Evolutionary conservation across 1,139 yeast genomes (phyloP).

Genomic region (Yamadazyma membranifaciens): DNA sequence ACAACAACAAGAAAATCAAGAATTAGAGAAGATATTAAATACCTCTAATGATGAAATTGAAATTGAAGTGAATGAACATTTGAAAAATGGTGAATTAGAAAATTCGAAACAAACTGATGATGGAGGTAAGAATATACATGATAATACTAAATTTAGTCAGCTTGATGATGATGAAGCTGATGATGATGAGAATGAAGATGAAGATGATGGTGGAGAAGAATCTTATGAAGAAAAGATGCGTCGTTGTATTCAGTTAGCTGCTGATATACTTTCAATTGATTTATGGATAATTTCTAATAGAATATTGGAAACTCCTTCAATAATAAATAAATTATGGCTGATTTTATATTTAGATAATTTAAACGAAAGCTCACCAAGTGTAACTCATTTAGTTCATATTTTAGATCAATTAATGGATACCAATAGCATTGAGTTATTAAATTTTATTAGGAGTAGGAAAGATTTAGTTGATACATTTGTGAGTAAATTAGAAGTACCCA

Average conservation of each 20-base stretch:
- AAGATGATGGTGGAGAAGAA: slow-evolving; percentile 23
- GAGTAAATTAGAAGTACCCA: slow-evolving; percentile 56
- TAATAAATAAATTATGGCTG: slow-evolving; percentile 46
- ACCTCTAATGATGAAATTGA: slow-evolving; percentile 9
- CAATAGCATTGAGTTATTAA: slow-evolving; percentile 47
- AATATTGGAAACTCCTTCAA: slow-evolving; percentile 43
- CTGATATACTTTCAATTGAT: slow-evolving; percentile 43
- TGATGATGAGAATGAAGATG: slow-evolving; percentile 7
- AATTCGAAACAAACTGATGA: slow-evolving; percentile 4
- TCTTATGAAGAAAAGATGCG: slow-evolving; percentile 35
- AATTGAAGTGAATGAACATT: neutral
- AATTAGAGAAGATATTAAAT: slow-evolving; percentile 16
- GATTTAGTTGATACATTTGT: slow-evolving; percentile 55
- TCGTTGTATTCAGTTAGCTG: slow-evolving; percentile 41
- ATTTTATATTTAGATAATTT: slow-evolving; percentile 36
- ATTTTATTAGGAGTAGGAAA: slow-evolving; percentile 51
- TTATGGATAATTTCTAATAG: slow-evolving; percentile 46
- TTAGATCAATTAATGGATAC: slow-evolving; percentile 48
- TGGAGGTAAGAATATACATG: neutral
- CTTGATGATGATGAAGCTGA: slow-evolving; percentile 10
- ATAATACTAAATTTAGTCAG: slow-evolving; percentile 9
- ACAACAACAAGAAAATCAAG: slow-evolving; percentile 24
- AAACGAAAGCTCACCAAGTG: slow-evolving; percentile 40
- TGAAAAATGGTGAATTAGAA: slow-evolving; percentile 5
- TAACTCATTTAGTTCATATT: slow-evolving; percentile 40